phyloP scores from a whole-genome alignment of 1,284 basidiomycete genomes.

The Naganishia albida region DNA sequence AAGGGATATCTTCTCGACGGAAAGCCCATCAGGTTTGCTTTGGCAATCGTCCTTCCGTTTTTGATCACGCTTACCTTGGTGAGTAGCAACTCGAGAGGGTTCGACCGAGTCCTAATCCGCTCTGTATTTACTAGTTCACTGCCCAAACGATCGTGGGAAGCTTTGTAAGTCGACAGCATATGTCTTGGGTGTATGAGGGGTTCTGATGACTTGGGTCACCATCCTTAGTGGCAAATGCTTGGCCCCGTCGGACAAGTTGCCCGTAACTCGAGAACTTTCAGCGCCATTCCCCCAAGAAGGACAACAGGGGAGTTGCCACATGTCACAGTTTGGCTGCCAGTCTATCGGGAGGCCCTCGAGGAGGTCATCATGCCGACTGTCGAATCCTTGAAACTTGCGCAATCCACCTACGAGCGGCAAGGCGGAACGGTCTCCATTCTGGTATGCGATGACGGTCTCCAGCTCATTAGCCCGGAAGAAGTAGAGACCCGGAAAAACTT shows the following conservation, averaged over 20 bases:
- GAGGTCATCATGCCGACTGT: slow-evolving; percentile 64
- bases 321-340: slow-evolving; percentile 62
- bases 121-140: background rate
- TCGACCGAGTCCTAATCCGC: background rate
- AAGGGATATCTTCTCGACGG: slow-evolving; percentile 58
- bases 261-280: slow-evolving; percentile 59
- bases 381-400: slow-evolving; percentile 73
- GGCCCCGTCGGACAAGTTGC: slow-evolving; percentile 61
- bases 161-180: slow-evolving; percentile 37
- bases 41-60: slow-evolving; percentile 55
- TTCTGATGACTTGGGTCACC: slow-evolving; percentile 54
- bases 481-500: slow-evolving; percentile 67
- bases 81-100: slow-evolving; percentile 23
- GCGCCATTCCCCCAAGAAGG: slow-evolving; percentile 56
- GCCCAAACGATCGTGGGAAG: background rate
- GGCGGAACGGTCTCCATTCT: slow-evolving; percentile 42
- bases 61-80: slow-evolving; percentile 57
- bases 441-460: slow-evolving; percentile 58
- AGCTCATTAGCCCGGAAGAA: slow-evolving; percentile 63
- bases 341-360: slow-evolving; percentile 64
- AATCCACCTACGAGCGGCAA: slow-evolving; percentile 58
- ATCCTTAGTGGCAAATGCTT: slow-evolving; percentile 44
- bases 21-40: slow-evolving; percentile 56
- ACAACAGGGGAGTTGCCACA: slow-evolving; percentile 59
- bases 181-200: slow-evolving; percentile 44